Evolutionary conservation across 352 stramenopile genomes (phyloP).

Genomic region (Phytopythium delawarense): DNA sequence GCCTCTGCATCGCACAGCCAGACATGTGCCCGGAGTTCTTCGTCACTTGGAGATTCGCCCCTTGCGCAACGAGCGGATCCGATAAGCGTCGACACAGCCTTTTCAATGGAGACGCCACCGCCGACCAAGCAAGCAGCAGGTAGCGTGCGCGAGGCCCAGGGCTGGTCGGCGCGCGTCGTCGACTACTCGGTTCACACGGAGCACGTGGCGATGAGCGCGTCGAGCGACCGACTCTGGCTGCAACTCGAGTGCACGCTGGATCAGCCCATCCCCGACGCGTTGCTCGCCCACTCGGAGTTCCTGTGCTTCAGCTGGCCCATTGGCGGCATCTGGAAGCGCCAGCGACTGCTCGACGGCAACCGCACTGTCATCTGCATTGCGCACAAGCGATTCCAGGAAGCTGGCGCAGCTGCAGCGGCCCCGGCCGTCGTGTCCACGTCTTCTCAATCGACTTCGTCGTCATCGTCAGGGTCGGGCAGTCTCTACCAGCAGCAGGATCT

Average conservation of each 20-base stretch:
- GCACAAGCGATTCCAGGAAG: conserved; percentile 28
- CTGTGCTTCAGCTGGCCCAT: conserved; percentile 43
- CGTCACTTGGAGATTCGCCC: not conserved
- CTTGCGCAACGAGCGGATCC: not conserved
- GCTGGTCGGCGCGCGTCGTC: conserved; percentile 40
- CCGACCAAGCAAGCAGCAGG: not conserved
- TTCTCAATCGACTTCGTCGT: not conserved
- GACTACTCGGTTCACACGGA: conserved; percentile 38
- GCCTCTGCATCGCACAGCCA: too few species aligned
- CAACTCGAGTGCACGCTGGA: conserved; percentile 38
- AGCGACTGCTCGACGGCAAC: conserved; percentile 21
- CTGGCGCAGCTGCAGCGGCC: conserved; percentile 11
- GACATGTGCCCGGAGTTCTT: too few species aligned
- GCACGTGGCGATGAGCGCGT: conserved; percentile 38
- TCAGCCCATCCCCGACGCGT: conserved; percentile 27
- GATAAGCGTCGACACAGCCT: not conserved
- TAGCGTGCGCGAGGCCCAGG: conserved; percentile 25
- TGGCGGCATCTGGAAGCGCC: conserved; percentile 51
- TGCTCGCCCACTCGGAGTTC: conserved; percentile 30
- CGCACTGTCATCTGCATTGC: conserved; percentile 31
- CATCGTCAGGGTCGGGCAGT: not conserved
- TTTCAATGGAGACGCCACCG: not conserved
- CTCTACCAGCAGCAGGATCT: conserved; percentile 2
- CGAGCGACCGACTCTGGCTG: conserved; percentile 38
- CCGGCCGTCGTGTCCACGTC: not conserved